Evolutionary conservation across 768 basidiomycete species (phyloP).

Genomic region (Coprinellus micaceus): DNA sequence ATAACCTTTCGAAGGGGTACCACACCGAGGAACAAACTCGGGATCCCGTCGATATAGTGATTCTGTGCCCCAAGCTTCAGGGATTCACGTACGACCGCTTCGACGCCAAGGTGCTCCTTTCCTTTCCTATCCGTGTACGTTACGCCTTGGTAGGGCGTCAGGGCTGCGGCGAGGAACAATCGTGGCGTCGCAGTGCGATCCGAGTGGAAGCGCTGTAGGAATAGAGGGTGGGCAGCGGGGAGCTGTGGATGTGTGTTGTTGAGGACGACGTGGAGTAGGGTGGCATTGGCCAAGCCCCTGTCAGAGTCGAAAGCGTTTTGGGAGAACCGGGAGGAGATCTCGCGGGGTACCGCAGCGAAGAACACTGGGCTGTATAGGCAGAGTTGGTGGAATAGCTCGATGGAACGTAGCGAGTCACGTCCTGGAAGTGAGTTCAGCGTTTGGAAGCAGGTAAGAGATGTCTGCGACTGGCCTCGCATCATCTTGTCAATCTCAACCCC

Average conservation of each 20-base stretch:
- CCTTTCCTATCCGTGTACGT: conserved; percentile 64
- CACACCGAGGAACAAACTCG: conserved; percentile 56
- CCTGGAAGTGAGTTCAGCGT: conserved; percentile 39
- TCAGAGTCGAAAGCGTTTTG: conserved; percentile 33
- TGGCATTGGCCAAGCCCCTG: conserved; percentile 50
- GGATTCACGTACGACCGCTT: conserved; percentile 75
- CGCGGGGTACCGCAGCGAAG: conserved; percentile 41
- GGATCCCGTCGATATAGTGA: conserved; percentile 75
- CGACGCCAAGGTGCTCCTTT: conserved; percentile 53
- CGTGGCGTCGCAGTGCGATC: conserved; percentile 47
- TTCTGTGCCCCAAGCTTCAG: conserved; percentile 79
- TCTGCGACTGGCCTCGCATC: conserved; percentile 63
- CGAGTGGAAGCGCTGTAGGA: conserved; percentile 35
- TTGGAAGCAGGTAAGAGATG: neutral
- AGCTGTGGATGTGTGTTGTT: conserved; percentile 27
- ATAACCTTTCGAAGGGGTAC: conserved; percentile 38
- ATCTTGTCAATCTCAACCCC: conserved; percentile 94
- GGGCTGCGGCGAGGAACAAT: conserved; percentile 73
- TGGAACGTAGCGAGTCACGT: conserved; percentile 66
- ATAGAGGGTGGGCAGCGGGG: conserved; percentile 44
- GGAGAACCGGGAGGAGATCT: conserved; percentile 44
- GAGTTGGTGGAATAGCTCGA: conserved; percentile 71
- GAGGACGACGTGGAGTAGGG: conserved; percentile 54
- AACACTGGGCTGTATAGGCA: conserved; percentile 69
- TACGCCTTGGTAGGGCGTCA: conserved; percentile 66